Conservation (phyloP, 2,329 filamentous ascomycete species). For the Aureobasidium melanogenum region DNA sequence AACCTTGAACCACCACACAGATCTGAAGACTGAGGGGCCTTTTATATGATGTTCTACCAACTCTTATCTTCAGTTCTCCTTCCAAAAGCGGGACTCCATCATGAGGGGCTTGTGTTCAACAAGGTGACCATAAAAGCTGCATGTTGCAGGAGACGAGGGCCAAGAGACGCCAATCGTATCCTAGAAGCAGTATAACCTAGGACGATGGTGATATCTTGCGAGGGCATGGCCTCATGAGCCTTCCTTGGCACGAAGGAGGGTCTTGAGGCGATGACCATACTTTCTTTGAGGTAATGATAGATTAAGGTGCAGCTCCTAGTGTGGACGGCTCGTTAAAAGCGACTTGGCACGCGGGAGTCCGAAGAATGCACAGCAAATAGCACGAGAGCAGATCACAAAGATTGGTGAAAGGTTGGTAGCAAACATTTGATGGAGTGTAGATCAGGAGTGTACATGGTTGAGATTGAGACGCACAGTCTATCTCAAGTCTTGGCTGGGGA, state of each 20-base stretch:
- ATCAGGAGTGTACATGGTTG: constrained; percentile 8
- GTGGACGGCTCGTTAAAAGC: not conserved
- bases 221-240: not conserved
- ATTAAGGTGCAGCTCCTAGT: constrained; percentile 8
- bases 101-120: constrained; percentile 8
- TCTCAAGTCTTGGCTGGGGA: constrained; percentile 4
- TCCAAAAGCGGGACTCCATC: not conserved
- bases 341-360: constrained; percentile 5
- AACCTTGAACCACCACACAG: not conserved
- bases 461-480: constrained; percentile 9
- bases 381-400: not conserved
- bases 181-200: not conserved
- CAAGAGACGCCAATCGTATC: constrained; percentile 8
- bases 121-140: constrained; percentile 4
- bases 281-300: not conserved
- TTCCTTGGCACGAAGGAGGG: not conserved
- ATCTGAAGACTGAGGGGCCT: not conserved
- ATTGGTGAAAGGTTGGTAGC: not conserved
- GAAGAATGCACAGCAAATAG: not conserved
- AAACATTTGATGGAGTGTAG: constrained; percentile 6
- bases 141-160: constrained; percentile 8
- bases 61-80: constrained; percentile 9
- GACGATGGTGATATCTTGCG: not conserved
- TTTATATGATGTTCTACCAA: not conserved
- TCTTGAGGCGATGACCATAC: not conserved